Conservation (phyloP, 2,329 filamentous ascomycete genomes). For the Mollisia scopiformis region DNA sequence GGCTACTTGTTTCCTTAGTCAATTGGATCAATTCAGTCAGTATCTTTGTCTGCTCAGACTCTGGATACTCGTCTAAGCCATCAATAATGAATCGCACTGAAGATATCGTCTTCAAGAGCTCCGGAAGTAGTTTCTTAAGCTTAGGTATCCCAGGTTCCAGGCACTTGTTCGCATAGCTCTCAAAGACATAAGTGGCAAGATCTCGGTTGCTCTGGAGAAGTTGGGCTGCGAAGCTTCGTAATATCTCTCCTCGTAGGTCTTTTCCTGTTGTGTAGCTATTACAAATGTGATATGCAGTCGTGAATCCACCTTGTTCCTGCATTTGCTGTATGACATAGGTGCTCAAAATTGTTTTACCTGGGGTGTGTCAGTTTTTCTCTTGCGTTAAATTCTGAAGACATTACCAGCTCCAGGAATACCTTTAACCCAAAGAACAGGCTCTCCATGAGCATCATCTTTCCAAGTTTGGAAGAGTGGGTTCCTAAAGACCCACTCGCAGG, state of each 20-base stretch:
- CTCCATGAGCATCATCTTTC: slow-evolving; percentile 9
- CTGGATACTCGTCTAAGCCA: slow-evolving; percentile 18
- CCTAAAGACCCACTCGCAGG: slow-evolving; percentile 15
- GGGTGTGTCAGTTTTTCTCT: background rate
- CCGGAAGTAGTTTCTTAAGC: slow-evolving; percentile 2
- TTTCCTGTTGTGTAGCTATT: slow-evolving; percentile 12
- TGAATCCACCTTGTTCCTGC: slow-evolving; percentile 1
- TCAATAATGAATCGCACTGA: slow-evolving; percentile 13
- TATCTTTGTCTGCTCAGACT: slow-evolving; percentile 7
- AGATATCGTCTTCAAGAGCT: slow-evolving; percentile 5
- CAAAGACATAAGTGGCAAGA: slow-evolving; percentile 6
- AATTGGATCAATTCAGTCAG: slow-evolving; percentile 5
- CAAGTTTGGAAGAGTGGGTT: slow-evolving; percentile 6
- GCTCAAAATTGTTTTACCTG: slow-evolving; percentile 18
- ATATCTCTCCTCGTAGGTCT: slow-evolving; percentile 9
- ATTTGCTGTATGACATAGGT: slow-evolving; percentile 11
- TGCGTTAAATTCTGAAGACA: background rate
- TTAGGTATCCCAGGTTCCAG: background rate
- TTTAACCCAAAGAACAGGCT: slow-evolving; percentile 19
- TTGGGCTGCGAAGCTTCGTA: slow-evolving; percentile 13
- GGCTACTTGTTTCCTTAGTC: background rate
- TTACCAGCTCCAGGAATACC: slow-evolving; percentile 21
- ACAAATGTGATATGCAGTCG: slow-evolving; percentile 16
- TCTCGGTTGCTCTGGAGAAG: slow-evolving; percentile 1
- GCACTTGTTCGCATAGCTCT: slow-evolving; percentile 13